Conservation (phyloP, 371 early-diverging fungal species). For the Mucor ambiguus region DNA sequence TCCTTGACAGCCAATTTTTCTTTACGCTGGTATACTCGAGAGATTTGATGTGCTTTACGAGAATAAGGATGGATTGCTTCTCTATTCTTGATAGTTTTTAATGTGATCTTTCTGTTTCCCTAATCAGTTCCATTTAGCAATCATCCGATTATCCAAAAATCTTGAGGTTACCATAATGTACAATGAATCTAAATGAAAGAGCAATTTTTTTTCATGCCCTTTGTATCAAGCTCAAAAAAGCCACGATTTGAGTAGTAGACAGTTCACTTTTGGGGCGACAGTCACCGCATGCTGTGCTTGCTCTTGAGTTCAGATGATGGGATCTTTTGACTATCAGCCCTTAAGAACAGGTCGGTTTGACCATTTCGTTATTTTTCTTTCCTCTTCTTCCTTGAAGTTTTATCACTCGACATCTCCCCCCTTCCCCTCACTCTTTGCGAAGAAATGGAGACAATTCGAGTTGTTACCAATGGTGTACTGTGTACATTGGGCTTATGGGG, state of each 20-base stretch:
- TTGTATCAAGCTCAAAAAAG: neutral
- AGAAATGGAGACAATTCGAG: constrained; percentile 11
- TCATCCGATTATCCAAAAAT: neutral
- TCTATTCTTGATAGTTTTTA: constrained; percentile 65
- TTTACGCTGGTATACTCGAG: constrained; percentile 53
- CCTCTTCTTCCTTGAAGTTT: neutral
- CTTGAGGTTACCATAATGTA: neutral
- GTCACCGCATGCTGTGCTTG: neutral
- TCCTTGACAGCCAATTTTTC: constrained; percentile 52
- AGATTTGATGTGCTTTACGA: constrained; percentile 60
- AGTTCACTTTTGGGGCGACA: neutral
- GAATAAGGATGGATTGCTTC: constrained; percentile 66
- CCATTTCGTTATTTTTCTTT: neutral
- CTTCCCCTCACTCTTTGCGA: neutral
- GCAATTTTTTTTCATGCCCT: neutral
- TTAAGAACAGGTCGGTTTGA: neutral
- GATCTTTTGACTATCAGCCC: neutral
- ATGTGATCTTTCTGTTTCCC: constrained; percentile 58
- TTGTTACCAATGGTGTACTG: constrained; percentile 16
- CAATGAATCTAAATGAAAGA: constrained; percentile 1
- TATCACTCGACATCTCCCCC: neutral
- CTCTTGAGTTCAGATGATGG: neutral
- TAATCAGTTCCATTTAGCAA: neutral
- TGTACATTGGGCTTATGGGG: constrained; percentile 20
- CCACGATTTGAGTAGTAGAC: constrained; percentile 1